A percentile compares a stretch with the other conserved stretches of the same genome.
phyloP scores from a whole-genome alignment of 768 basidiomycete genomes.

The Boletus huronensis region DNA sequence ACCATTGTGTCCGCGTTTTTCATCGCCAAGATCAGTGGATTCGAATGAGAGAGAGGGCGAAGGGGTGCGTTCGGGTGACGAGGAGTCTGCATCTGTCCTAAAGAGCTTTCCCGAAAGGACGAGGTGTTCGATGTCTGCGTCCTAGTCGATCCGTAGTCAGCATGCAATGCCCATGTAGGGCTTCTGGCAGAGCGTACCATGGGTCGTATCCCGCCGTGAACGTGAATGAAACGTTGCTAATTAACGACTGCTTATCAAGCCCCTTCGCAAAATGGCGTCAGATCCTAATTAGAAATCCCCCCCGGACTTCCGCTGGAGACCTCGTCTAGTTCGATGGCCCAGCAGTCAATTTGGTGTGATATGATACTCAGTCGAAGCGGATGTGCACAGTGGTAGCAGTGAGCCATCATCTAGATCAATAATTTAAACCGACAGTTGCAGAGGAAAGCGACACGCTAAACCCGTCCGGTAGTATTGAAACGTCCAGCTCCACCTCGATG shows the following conservation, averaged over 20 bases:
- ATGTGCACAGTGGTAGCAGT: neutral
- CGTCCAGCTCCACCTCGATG: slow-evolving; percentile 21
- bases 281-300: neutral
- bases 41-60: slow-evolving; percentile 41
- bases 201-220: neutral
- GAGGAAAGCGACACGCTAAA: slow-evolving; percentile 1
- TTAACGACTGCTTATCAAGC: slow-evolving; percentile 16
- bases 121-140: slow-evolving; percentile 61
- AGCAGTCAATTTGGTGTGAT: neutral
- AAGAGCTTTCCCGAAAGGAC: slow-evolving; percentile 79
- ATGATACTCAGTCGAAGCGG: neutral
- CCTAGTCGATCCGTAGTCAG: slow-evolving; percentile 18
- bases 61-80: slow-evolving; percentile 62
- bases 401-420: neutral
- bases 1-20: slow-evolving; percentile 44
- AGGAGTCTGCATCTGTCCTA: slow-evolving; percentile 47
- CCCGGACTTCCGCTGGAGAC: too few relatives aligned
- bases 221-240: neutral
- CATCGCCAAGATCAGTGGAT: slow-evolving; percentile 43
- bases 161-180: neutral
- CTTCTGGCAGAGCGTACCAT: slow-evolving; percentile 14
- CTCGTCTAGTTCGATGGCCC: too few relatives aligned
- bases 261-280: neutral
- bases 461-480: slow-evolving; percentile 6
- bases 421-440: neutral